Percentiles rank a stretch among this genome's conserved stretches.
These are phyloP conservation scores for Lachancea nothofagi DNA, from an alignment of 805 yeast species.

Conservation along the genomic window DNA sequence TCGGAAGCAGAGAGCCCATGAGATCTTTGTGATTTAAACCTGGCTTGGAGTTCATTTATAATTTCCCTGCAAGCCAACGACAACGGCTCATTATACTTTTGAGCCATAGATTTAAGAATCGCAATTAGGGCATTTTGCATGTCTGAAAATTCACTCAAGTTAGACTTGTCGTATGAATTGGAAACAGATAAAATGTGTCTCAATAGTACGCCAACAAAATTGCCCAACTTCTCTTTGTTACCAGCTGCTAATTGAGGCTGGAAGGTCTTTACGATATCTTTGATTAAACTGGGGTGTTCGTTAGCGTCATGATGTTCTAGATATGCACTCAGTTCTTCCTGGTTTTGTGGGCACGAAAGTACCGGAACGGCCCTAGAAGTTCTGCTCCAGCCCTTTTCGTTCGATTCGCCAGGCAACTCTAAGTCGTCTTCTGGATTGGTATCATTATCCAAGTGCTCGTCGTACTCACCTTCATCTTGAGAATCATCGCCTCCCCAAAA, in stretches of 20 bases:
- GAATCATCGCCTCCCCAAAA: conserved; percentile 59
- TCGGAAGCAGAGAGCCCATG: conserved; percentile 43
- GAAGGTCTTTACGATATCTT: conserved; percentile 51
- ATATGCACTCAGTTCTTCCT: conserved; percentile 38
- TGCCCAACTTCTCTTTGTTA: conserved; percentile 67
- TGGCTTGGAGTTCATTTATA: conserved; percentile 48
- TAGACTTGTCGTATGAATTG: conserved; percentile 32
- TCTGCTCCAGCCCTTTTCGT: conserved; percentile 17
- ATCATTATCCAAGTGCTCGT: conserved; percentile 31
- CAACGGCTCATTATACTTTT: conserved; percentile 57
- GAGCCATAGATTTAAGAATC: conserved; percentile 53
- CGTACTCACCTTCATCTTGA: conserved; percentile 34
- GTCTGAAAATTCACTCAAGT: conserved; percentile 34
- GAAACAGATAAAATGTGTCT: conserved; percentile 53
- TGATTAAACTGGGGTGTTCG: conserved; percentile 45
- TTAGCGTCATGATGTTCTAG: conserved; percentile 34
- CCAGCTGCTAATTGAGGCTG: conserved; percentile 79
- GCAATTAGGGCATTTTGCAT: conserved; percentile 41
- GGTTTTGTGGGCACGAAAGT: conserved; percentile 46
- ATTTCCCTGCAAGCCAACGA: conserved; percentile 58
- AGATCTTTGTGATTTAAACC: conserved; percentile 38
- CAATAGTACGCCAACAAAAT: conserved; percentile 56
- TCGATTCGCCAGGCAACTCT: conserved; percentile 33
- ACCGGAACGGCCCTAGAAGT: conserved; percentile 14
- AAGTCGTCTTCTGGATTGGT: conserved; percentile 39